Evolutionary conservation across 164 flowering plant genomes (phyloP).

Genomic region (Tetrastigma voinierianum): DNA sequence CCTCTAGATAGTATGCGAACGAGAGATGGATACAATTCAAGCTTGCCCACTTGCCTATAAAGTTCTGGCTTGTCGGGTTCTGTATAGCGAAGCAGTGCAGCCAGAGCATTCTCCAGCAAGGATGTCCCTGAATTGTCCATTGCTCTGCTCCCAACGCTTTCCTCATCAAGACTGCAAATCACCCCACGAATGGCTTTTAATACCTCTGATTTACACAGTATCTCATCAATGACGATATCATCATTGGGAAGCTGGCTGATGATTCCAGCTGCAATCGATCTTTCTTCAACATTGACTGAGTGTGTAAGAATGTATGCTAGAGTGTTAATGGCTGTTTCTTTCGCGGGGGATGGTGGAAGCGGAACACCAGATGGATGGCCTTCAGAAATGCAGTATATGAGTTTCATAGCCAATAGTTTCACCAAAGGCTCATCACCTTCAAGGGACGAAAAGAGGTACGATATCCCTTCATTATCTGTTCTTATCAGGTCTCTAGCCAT

Average conservation of each 20-base stretch:
- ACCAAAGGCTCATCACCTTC: conserved; percentile 1
- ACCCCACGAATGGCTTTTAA: conserved; percentile 26
- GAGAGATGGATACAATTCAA: conserved; percentile 21
- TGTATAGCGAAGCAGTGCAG: conserved; percentile 25
- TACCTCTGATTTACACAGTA: conserved; percentile 22
- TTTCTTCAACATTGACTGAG: conserved; percentile 19
- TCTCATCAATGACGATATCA: conserved; percentile 18
- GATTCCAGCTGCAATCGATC: conserved; percentile 24
- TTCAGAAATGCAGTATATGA: conserved; percentile 18
- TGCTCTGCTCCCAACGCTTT: neutral
- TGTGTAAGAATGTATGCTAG: conserved; percentile 11
- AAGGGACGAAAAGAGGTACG: conserved; percentile 17
- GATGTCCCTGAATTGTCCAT: neutral
- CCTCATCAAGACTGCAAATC: conserved; percentile 8
- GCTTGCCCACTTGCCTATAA: conserved; percentile 24
- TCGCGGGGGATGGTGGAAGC: conserved; percentile 20
- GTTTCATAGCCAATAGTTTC: conserved; percentile 15
- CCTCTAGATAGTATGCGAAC: conserved; percentile 21
- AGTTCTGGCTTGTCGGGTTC: conserved; percentile 26
- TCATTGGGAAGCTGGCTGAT: conserved; percentile 24
- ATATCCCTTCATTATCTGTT: conserved; percentile 7
- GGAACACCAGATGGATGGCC: conserved; percentile 21
- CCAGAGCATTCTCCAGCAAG: conserved; percentile 24
- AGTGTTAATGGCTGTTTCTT: conserved; percentile 20
- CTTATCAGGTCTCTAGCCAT: conserved; percentile 9